phyloP scores from a whole-genome alignment of 1,284 basidiomycete genomes.

The Malassezia dermatis region DNA sequence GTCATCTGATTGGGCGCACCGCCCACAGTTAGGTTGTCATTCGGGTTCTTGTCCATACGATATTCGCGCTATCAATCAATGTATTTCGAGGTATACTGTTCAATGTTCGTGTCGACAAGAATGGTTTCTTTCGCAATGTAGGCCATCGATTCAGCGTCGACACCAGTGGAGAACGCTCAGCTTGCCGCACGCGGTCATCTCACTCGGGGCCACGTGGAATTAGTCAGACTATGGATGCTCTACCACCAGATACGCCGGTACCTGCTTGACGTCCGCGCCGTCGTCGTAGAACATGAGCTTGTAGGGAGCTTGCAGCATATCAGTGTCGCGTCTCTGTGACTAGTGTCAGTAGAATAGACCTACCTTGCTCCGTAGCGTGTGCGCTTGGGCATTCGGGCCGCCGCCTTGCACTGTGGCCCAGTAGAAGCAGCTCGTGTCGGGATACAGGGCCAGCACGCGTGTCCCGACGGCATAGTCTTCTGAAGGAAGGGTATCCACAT shows the following conservation, averaged over 20 bases:
- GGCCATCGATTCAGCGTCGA: neutral
- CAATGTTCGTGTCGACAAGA: neutral
- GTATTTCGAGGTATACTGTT: neutral
- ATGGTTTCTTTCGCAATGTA: neutral
- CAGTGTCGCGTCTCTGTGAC: slow-evolving; percentile 26
- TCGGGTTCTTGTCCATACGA: neutral
- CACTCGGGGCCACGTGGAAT: neutral
- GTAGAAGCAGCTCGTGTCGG: slow-evolving; percentile 47
- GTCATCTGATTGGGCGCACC: slow-evolving; percentile 5
- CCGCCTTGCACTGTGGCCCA: slow-evolving; percentile 39
- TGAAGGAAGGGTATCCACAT: slow-evolving; percentile 31
- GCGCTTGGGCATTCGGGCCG: slow-evolving; percentile 30
- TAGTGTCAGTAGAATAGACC: slow-evolving; percentile 9
- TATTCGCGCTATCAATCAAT: neutral
- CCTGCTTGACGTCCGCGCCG: slow-evolving; percentile 34
- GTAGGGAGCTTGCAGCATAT: slow-evolving; percentile 39
- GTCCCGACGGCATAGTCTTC: slow-evolving; percentile 32
- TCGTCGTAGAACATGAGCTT: slow-evolving; percentile 45
- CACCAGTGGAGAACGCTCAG: neutral
- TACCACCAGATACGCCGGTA: slow-evolving; percentile 43
- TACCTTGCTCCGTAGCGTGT: slow-evolving; percentile 21
- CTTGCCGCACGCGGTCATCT: neutral
- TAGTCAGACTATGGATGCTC: slow-evolving; percentile 26
- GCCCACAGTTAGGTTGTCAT: neutral
- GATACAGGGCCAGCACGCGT: slow-evolving; percentile 44